Evolutionary conservation across 306 rosid genomes (phyloP).

Genomic region (Cajanus cajan): DNA sequence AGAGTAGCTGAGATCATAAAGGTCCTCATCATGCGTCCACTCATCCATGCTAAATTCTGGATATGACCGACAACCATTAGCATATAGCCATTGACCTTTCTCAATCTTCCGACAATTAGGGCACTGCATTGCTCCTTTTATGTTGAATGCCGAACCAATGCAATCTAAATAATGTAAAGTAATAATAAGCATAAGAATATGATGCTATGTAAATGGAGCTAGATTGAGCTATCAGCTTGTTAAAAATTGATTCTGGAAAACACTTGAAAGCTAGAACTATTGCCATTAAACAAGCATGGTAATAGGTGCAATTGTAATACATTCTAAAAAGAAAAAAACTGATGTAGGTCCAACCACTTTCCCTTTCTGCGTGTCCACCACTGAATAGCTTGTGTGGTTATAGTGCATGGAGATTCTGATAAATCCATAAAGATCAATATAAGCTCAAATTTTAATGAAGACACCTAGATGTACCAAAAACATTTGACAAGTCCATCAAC

Average conservation of each 20-base stretch:
- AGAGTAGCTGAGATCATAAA: conserved; percentile 86
- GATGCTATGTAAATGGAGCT: neutral
- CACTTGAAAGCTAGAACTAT: conserved; percentile 9
- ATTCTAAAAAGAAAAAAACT: neutral
- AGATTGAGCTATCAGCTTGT: neutral
- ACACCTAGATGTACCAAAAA: neutral
- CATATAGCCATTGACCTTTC: conserved; percentile 99
- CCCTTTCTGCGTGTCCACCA: neutral
- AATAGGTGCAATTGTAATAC: neutral
- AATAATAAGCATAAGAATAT: conserved; percentile 24
- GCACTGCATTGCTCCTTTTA: conserved; percentile 99
- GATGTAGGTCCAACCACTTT: neutral
- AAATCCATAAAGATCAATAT: neutral
- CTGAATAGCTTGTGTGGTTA: neutral
- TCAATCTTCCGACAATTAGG: conserved; percentile 98
- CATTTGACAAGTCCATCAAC: neutral
- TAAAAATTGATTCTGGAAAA: conserved; percentile 12
- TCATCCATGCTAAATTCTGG: conserved; percentile 89
- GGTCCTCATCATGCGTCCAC: conserved; percentile 93
- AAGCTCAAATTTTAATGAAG: conserved; percentile 1
- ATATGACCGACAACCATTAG: conserved; percentile 82
- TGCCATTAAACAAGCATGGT: neutral
- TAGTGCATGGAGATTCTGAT: neutral
- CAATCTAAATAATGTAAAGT: conserved; percentile 59
- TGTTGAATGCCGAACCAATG: conserved; percentile 95